These are phyloP conservation scores for Scutellaria minor DNA, from an alignment of 257 asterid species.

Conservation along the genomic window DNA sequence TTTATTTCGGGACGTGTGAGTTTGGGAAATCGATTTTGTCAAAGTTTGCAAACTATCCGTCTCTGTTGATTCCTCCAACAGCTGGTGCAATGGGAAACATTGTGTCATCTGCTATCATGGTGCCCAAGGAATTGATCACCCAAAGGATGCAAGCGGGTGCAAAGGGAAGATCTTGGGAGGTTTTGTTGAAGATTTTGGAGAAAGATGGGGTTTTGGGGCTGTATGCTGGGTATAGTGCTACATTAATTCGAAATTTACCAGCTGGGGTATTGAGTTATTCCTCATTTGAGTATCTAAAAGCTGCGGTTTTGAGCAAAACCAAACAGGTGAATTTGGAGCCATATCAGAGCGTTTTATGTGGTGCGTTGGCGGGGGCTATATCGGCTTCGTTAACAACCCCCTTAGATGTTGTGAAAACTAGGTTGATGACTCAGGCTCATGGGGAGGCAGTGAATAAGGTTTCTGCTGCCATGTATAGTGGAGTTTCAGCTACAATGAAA, in stretches of 20 bases:
- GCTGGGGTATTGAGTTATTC: constrained; percentile 97
- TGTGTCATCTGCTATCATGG: constrained; percentile 94
- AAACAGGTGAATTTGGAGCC: constrained; percentile 68
- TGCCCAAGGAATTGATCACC: constrained; percentile 90
- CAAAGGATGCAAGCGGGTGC: constrained; percentile 99
- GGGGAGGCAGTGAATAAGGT: constrained; percentile 69
- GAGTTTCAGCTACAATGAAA: constrained; percentile 62
- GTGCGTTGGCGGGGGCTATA: constrained; percentile 96
- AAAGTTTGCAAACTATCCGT: constrained; percentile 57
- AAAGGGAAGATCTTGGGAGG: constrained; percentile 94
- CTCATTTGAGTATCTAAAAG: constrained; percentile 89
- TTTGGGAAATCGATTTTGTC: constrained; percentile 89
- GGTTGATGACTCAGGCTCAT: constrained; percentile 91
- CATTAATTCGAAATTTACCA: constrained; percentile 88
- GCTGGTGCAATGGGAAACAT: constrained; percentile 99
- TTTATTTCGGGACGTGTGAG: constrained; percentile 96
- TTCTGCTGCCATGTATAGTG: constrained; percentile 64
- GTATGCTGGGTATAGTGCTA: constrained; percentile 93
- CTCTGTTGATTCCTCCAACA: constrained; percentile 86
- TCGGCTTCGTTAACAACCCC: constrained; percentile 96
- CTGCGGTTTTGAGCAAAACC: constrained; percentile 69
- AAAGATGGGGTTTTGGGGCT: constrained; percentile 90
- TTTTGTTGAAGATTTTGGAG: constrained; percentile 73
- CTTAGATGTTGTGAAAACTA: constrained; percentile 92
- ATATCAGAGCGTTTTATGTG: constrained; percentile 84